Evolutionary conservation across 495 filamentous ascomycete species (phyloP), one percentile per base, ranked within the genome.

Genomic region (Xylaria intraflava): DNA sequence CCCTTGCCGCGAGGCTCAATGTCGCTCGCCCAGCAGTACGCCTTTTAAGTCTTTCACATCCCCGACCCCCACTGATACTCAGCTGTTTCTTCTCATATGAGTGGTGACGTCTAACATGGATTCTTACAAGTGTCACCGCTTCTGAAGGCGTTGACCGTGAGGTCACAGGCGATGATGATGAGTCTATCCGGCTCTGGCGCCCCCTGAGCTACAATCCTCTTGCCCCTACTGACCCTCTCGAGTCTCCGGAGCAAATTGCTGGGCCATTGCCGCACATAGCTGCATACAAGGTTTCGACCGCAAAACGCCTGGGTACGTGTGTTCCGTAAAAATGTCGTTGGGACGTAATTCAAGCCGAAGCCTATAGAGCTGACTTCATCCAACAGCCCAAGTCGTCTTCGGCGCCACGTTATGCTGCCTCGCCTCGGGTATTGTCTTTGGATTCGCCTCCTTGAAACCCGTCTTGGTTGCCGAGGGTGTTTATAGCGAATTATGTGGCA

Each of bases 401-500:
- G 83, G 82, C 1, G 73, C 83, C 6, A 58, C 84, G 11, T 81
- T 81, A 53, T 86, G 83, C 62, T 81, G 84, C 58, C 70, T 83
- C 46, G 80, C 82, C 5, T 79, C 85, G 3, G 85, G 85, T 1
- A 75, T 86, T 47, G 83, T 88, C 4, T 89, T 88, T 65, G 86
- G 85, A 6, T 89, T 84, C 66, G 85, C 85, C 2, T 85, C 86
- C 5, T 69, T 89, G 43, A 89, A 88, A 58, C 86, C 85, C 0
- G 76, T 88, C 1, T 62, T 89, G 26, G 73, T 88, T 26, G 67
- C 74, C 10, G 82, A 87, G 62, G 80, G 80, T 0, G 83, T 88
- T 6, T 89, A 88, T 61, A 69, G 73, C 20, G 69, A 84, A 22
- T 61, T 69, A 22, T 89, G 85, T 56, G 73, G 72, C 0, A 54